Percentiles rank a stretch among this genome's conserved stretches.
These are phyloP conservation scores for Lachnellula occidentalis DNA, from an alignment of 2,329 filamentous ascomycete species.

Conservation along the genomic window DNA sequence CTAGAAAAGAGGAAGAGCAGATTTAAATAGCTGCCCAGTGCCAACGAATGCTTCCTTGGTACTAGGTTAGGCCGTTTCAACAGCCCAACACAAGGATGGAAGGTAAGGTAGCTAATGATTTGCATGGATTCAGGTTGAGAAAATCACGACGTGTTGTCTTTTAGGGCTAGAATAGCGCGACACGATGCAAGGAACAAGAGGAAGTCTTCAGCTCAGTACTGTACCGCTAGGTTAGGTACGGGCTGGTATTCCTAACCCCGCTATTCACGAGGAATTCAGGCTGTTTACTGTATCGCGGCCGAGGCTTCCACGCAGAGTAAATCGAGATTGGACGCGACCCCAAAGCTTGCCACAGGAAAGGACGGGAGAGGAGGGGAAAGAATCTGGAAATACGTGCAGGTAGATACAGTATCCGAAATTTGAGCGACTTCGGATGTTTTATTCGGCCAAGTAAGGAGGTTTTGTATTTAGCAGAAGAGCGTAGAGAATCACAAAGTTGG, in stretches of 20 bases:
- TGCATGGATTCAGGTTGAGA: not conserved
- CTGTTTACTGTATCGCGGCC: slow-evolving; percentile 1
- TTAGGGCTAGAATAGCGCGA: not conserved
- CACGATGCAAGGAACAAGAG: not conserved
- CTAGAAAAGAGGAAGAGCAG: too few relatives aligned
- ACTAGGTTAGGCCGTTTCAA: not conserved
- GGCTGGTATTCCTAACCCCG: not conserved
- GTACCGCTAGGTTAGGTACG: too few relatives aligned
- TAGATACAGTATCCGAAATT: not conserved
- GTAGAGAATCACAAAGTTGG: too few relatives aligned
- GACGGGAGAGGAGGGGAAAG: too few relatives aligned
- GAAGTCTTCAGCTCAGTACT: not conserved
- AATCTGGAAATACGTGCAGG: too few relatives aligned
- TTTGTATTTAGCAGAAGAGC: too few relatives aligned
- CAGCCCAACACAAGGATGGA: not conserved
- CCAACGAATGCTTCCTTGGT: not conserved
- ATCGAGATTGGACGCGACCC: not conserved
- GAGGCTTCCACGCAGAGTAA: not conserved
- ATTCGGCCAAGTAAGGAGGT: too few relatives aligned
- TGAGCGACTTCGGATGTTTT: not conserved
- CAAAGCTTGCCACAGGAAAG: not conserved
- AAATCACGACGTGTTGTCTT: not conserved
- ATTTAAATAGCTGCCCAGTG: not conserved
- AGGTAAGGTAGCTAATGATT: not conserved
- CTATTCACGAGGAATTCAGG: slow-evolving; percentile 11